Conservation (phyloP, 345 rosid genomes). For the Rhodomyrtus tomentosa region DNA sequence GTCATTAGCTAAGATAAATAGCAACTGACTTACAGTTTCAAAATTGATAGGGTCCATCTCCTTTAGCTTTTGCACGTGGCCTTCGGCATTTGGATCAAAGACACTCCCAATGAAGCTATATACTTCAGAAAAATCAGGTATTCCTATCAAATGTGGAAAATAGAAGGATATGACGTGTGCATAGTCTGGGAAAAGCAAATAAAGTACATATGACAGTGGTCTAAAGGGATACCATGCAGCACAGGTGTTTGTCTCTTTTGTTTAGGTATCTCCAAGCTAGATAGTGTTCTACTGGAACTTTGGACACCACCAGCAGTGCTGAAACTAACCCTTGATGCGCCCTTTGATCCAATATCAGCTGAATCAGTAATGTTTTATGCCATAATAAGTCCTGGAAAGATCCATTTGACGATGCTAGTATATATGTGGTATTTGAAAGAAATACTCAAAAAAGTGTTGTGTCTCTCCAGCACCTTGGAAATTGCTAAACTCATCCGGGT, state of each 20-base stretch:
- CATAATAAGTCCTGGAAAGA: slow-evolving; percentile 62
- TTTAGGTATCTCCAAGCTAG: slow-evolving; percentile 31
- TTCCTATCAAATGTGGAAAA: slow-evolving; percentile 26
- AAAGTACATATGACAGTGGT: not conserved
- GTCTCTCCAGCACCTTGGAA: slow-evolving; percentile 49
- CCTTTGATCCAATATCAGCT: slow-evolving; percentile 90
- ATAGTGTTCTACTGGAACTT: slow-evolving; percentile 28
- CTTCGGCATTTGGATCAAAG: slow-evolving; percentile 65
- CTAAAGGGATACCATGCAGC: slow-evolving; percentile 36
- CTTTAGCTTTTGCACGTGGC: slow-evolving; percentile 73
- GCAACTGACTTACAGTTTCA: slow-evolving; percentile 61
- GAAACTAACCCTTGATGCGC: slow-evolving; percentile 31
- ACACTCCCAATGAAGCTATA: slow-evolving; percentile 87
- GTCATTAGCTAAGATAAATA: not conserved
- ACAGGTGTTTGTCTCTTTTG: slow-evolving; percentile 32
- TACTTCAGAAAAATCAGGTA: slow-evolving; percentile 88
- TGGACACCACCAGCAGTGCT: slow-evolving; percentile 36
- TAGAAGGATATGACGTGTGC: not conserved
- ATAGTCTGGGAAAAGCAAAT: not conserved
- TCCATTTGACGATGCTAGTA: slow-evolving; percentile 8
- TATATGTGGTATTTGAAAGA: slow-evolving; percentile 7
- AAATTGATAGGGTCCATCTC: slow-evolving; percentile 96
- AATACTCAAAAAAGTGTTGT: slow-evolving; percentile 17
- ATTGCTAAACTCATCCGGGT: slow-evolving; percentile 37
- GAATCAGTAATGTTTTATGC: slow-evolving; percentile 65